Evolutionary conservation across 768 basidiomycete species (phyloP), one percentile per base, ranked within the genome.

Genomic region (Cystobasidium ongulense): DNA sequence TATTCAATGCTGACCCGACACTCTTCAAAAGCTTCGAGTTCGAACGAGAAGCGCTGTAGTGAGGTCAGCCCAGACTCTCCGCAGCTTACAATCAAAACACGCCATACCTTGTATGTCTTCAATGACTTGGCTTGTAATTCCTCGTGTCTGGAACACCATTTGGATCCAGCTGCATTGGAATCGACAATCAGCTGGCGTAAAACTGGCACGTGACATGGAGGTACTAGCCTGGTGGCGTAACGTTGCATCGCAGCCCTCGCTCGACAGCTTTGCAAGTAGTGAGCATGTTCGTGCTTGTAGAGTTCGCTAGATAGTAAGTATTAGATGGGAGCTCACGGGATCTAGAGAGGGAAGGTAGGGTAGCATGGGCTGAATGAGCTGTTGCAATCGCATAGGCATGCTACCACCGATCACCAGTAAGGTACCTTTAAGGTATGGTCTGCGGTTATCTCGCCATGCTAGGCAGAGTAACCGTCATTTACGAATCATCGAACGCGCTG

Each of bases 71-170:
- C 57, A 27, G 3, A 11, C 29, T 35, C 11, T 13, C 13, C 11
- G 11, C 57, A 59, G 29, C 27, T 5, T 59, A 13, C 57, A 2
- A 31, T 15, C 25, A 29, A 35, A 31, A 10, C 27, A 17, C 36
- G 36, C 10, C 5, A 64, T 46, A 64, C 63, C 38, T 71, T 71
- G 54, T 71, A 71, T 23, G 53, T 39, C 35, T 71, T 71, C 21
- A 71, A 25, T 23, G 36, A 39, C 35, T 71, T 71, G 15, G 52
- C 53, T 29, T 71, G 68, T 21, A 39, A 35, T 33, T 71, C 68
- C 31, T 71, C 68, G 29, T 71, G 68, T 21, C 33, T 23, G 5
- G 53, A n/a, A 36, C 68, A 71, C 68, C 68, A 71, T 21, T 46
- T 39, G 1, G 39, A 46, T 11, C 50, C 50, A 2, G 21, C 65